Conservation (phyloP, 192 early-diverging fungal genomes). For the Backusella parvicylindrica region DNA sequence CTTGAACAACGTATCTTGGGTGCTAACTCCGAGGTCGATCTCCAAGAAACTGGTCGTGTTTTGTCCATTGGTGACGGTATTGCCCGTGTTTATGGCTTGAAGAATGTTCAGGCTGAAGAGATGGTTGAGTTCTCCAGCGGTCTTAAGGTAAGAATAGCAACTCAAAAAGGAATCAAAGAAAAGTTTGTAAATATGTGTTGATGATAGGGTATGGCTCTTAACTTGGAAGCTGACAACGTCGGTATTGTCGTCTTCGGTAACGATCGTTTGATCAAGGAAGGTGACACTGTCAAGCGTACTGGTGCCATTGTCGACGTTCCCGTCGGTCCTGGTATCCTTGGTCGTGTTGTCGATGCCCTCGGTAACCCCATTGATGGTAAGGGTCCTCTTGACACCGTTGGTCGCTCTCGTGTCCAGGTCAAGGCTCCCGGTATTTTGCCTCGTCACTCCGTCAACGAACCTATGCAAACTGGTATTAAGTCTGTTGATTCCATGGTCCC, state of each 20-base stretch:
- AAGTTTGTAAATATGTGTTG: not conserved
- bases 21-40: slow-evolving; percentile 74
- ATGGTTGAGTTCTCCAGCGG: slow-evolving; percentile 99
- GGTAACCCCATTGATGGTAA: slow-evolving; percentile 99
- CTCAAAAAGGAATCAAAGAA: not conserved
- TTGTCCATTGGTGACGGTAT: slow-evolving; percentile 99
- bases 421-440: slow-evolving; percentile 99
- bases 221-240: slow-evolving; percentile 99
- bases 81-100: slow-evolving; percentile 98
- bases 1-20: slow-evolving; percentile 97
- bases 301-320: slow-evolving; percentile 98
- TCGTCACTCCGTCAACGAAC: slow-evolving; percentile 97
- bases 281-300: slow-evolving; percentile 98
- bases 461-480: slow-evolving; percentile 99
- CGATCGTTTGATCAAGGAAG: slow-evolving; percentile 99
- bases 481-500: slow-evolving; percentile 99
- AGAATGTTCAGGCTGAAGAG: slow-evolving; percentile 98
- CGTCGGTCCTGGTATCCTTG: slow-evolving; percentile 84
- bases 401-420: slow-evolving; percentile 92
- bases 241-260: slow-evolving; percentile 99
- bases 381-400: slow-evolving; percentile 86
- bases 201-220: slow-evolving; percentile 95
- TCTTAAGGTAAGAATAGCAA: slow-evolving; percentile 66
- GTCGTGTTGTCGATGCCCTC: slow-evolving; percentile 97
- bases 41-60: slow-evolving; percentile 98